Conservation (phyloP, 306 rosid species). For the Ammopiptanthus mongolicus region DNA sequence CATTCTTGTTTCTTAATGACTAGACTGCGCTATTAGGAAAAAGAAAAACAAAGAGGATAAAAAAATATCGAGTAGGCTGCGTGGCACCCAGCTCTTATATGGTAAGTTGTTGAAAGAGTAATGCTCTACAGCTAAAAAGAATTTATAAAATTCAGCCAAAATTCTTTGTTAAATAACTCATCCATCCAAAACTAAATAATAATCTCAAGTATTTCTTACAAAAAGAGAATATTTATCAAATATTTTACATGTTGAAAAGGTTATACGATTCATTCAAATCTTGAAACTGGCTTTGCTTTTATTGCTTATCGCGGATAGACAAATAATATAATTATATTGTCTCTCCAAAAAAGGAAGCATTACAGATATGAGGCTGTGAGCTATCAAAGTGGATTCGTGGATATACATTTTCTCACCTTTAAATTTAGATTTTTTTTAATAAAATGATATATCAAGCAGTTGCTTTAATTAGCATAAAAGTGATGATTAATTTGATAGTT, state of each 20-base stretch:
- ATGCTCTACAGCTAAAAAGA: too few relatives aligned
- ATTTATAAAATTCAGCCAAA: too few relatives aligned
- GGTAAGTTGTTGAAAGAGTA: background rate
- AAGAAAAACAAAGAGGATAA: background rate
- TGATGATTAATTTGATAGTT: background rate
- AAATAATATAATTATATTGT: background rate
- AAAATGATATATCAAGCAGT: background rate
- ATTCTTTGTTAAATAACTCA: too few relatives aligned
- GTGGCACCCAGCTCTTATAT: background rate
- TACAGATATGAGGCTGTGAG: background rate
- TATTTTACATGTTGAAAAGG: background rate
- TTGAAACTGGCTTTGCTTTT: background rate
- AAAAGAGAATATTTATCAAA: background rate
- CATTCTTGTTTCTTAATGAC: constrained; percentile 8
- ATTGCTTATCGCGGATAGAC: background rate
- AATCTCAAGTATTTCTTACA: background rate
- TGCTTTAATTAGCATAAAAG: background rate
- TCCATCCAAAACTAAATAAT: background rate
- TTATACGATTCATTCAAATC: background rate
- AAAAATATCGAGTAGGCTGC: background rate
- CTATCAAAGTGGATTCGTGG: background rate
- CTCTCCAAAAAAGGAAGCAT: background rate
- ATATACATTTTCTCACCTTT: background rate
- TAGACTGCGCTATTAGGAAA: background rate
- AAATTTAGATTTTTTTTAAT: background rate